Evolutionary conservation across 257 asterid genomes (phyloP), one percentile per base, ranked within the genome.

Genomic region (Gynochthodes officinalis): DNA sequence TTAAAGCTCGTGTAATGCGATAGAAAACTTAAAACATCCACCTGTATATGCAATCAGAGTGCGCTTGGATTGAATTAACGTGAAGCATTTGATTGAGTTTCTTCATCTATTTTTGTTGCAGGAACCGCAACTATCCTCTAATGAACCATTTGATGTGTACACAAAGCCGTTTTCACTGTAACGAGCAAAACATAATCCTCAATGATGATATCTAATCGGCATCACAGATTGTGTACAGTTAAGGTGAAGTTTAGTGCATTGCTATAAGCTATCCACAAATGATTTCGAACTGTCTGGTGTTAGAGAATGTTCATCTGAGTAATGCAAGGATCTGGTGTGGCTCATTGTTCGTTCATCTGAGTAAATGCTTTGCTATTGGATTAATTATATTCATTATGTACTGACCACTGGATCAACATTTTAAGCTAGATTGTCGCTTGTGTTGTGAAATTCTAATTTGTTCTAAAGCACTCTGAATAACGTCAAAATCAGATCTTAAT

Each of bases 51-150:
- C n/a, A n/a, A n/a, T n/a, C n/a, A n/a, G n/a, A n/a, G n/a, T n/a
- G n/a, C n/a, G n/a, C n/a, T n/a, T n/a, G n/a, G n/a, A 37, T 37
- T 37, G 42, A 3, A 37, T 37, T 37, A 5, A 28, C 10, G 4
- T 21, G n/a, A 32, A 5, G 10, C 48, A 66, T 2, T 30, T 21
- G 2, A 18, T 25, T 48, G 27, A 37, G 40, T 39, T 70, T 70
- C 50, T 28, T 40, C 44, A 42, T 77, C 4, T 49, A 14, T 27
- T 21, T 77, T 77, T 53, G 66, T 48, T 77, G 80, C 96, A 87
- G 96, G 95, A 86, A 75, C 96, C 97, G 65, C 96, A 93, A 57
- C 84, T 93, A 16, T 86, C 86, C 71, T 84, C 96, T 3, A 88
- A 83, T 67, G 97, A 89, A 33, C 86, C 87, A 48, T 93, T 93